Evolutionary conservation across 164 flowering plant genomes (phyloP).

Genomic region (Magnolia kwangsiensis): DNA sequence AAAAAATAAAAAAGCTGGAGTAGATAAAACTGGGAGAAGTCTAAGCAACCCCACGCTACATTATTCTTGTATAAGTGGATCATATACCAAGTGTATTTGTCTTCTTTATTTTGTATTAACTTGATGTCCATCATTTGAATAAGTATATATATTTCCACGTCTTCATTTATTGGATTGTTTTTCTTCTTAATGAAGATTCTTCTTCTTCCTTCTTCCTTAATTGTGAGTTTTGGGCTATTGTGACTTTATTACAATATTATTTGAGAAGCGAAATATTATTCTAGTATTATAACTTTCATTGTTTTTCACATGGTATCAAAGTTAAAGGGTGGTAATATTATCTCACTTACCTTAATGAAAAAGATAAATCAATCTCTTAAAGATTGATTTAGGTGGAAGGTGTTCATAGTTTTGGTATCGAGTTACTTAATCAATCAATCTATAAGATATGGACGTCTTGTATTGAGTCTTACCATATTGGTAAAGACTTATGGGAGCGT

Average conservation of each 20-base stretch:
- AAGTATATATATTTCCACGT: too few species aligned
- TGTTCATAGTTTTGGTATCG: background rate
- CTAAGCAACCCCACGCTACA: too few species aligned
- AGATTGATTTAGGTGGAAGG: background rate
- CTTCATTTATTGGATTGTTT: too few species aligned
- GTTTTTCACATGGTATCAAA: background rate
- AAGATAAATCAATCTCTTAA: background rate
- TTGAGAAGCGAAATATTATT: background rate
- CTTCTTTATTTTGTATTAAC: too few species aligned
- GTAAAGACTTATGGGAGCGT: slow-evolving; percentile 7
- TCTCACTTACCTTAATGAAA: background rate
- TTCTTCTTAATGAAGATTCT: too few species aligned
- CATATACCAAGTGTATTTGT: too few species aligned
- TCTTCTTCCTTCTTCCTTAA: too few species aligned
- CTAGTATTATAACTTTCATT: background rate
- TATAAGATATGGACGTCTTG: slow-evolving; percentile 3
- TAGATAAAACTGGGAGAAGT: too few species aligned
- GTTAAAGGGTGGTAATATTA: background rate
- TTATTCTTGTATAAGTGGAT: too few species aligned
- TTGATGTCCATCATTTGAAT: too few species aligned
- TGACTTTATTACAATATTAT: background rate
- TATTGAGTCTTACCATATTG: slow-evolving; percentile 8
- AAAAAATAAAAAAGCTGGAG: too few species aligned
- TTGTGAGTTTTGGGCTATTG: background rate
- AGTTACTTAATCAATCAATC: background rate